These are phyloP conservation scores for Mycena galopus DNA, from an alignment of 768 basidiomycete genomes.

Conservation along the genomic window DNA sequence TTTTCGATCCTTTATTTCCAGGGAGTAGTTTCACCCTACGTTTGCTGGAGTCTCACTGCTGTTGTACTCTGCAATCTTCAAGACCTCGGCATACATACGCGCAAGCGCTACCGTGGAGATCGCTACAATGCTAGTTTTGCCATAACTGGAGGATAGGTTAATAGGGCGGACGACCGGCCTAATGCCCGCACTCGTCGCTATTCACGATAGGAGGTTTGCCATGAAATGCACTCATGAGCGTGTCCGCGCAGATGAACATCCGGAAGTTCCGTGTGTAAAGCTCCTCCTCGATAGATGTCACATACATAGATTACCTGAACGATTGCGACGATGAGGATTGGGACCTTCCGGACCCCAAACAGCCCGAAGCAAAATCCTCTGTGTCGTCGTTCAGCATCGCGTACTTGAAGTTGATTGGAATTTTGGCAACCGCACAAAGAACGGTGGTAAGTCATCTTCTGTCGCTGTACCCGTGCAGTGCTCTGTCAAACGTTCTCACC, in stretches of 20 bases:
- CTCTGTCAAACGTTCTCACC: constrained; percentile 21
- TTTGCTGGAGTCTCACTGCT: constrained; percentile 23
- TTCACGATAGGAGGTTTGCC: no score
- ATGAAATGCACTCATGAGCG: constrained; percentile 43
- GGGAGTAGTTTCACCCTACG: constrained; percentile 6
- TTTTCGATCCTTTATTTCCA: constrained; percentile 29
- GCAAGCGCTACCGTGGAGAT: constrained; percentile 17
- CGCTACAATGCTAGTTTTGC: constrained; percentile 26
- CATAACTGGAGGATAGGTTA: no score
- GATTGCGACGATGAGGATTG: constrained; percentile 77
- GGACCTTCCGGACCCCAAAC: constrained; percentile 58
- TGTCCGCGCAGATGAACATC: no score
- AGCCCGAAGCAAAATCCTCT: constrained; percentile 63
- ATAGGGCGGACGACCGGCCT: no score
- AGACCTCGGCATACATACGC: constrained; percentile 30
- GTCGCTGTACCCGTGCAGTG: constrained; percentile 6
- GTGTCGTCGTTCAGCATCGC: constrained; percentile 55
- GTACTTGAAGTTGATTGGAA: constrained; percentile 59
- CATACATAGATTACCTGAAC: no score
- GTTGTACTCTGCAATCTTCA: constrained; percentile 17
- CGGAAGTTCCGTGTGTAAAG: no score
- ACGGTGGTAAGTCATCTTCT: constrained; percentile 57
- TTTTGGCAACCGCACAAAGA: constrained; percentile 62
- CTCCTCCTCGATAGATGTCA: no score
- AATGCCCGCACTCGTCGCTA: no score